Evolutionary conservation across 768 basidiomycete genomes (phyloP), one percentile per base, ranked within the genome.

Genomic region (Scleroderma bovista): DNA sequence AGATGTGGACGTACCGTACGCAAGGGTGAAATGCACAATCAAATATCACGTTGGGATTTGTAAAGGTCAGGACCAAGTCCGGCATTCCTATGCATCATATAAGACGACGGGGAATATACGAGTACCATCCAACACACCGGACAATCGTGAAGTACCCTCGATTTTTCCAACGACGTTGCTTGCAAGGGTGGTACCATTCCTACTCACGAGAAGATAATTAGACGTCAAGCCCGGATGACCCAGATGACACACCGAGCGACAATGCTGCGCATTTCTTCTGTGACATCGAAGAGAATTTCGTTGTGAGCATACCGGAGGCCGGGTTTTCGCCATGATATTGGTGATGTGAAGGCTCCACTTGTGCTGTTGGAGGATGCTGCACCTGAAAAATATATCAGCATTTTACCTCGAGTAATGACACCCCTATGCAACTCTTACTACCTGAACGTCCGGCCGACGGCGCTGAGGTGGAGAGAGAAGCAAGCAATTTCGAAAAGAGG

Each of bases 1-100:
- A 42, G 16, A 44, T 31, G 44, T n/a, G 31, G 20, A 48, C 15
- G 54, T 65, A 91, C 91, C 94, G 79, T 49, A 98, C 84, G 64
- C 93, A 96, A 26, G 93, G 83, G 64, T 98, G 95, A 66, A 98
- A 95, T 2, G 88, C 81, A 54, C 85, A 87, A 57, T 94, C 89
- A 2, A 72, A 73, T 58, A 93, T 70, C 26, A 81, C 76, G 57
- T 80, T 79, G 1, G 88, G 77, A 63, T 90, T 92, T 7, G 79
- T 75, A 63, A 95, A 88, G 13, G 77, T 81, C 50, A 95, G 65
- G 2, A 83, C 72, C 47, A 94, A 76, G 60, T 96, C 94, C n/a
- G 94, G 94, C 39, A 85, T 93, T 40, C 93, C 93, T 85, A 63
- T 5, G 39, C 4, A 29, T 40, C 36, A 22, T 17, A 11, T 50